Base-by-base conservation (phyloP, 768 basidiomycete genomes). In the Tephrocybe sp. region DNA sequence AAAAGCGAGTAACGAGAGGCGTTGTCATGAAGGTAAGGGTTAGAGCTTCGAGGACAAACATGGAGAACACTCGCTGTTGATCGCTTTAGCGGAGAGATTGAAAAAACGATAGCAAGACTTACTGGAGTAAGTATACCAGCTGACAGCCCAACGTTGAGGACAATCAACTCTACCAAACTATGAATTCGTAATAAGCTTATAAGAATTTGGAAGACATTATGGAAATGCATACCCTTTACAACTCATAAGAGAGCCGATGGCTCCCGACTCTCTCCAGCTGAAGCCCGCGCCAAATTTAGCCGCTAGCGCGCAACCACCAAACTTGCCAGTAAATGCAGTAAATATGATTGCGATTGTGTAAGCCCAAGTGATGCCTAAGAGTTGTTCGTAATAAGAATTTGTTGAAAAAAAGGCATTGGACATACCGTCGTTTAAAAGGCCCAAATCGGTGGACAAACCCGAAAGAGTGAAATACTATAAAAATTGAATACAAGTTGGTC, bases 171-270 rank as follows among this genome's bases (percentile, higher is more conserved):
- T 9, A 98, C 89, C 4, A 97, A 76, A 19, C 88, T 90, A 42
- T 2, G 15, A 15, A 40, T 18, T 44, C 46, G 15, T 44, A 11
- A 44, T 47, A 16, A 41, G 37, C 9, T 38, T 12, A 25, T 19
- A 19, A 7, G 18, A 19, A 18, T 19, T 34, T n/a, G 15, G 31
- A n/a, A 2, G 9, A 38, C 15, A 7, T 15, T 24, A 18, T 15
- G 27, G 19, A 12, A 6, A 11, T 27, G 59, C 74, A 28, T 49
- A 88, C 88, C 92, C 94, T 77, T 98, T 95, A 63, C 94, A 96
- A 61, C 86, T 89, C 95, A 99, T 98, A 44, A 98, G 65, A 12
- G 89, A 84, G 0, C 97, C 97, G 43, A 98, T 86, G 0, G 93
- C 84, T 28, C 82, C 76, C 0, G 87, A 69, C 62, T 98, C 96